Evolutionary conservation across 805 yeast genomes (phyloP), one percentile per base, ranked within the genome.

Genomic region (Candida rishiriensis): DNA sequence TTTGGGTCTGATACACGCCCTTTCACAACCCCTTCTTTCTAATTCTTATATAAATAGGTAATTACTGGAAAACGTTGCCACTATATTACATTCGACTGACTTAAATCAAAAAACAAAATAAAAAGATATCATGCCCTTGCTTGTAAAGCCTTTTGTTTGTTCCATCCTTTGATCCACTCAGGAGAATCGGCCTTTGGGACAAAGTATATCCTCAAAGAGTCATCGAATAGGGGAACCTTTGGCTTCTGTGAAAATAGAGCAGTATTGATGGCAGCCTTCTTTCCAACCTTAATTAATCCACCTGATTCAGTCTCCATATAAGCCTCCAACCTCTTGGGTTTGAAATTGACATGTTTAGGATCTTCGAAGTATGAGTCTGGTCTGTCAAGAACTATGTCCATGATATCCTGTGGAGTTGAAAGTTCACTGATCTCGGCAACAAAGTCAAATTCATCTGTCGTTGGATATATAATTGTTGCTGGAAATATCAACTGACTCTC

Each of bases 401-500:
- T 60, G 10, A 86, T 57, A 33, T 85, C 93, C 4, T 63, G 56
- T 0, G 91, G 79, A 0, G 91, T 75, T 1, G 83, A 71, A 32
- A 81, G 65, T 63, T 89, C 97, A 47, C 91, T 79, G 6, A 85
- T 75, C 48, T 81, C 83, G 2, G 81, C 85, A 34, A 91, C 70
- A 54, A 83, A 82, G 62, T 91, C 97, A 53, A 88, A 86, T 60
- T 88, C 93, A 61, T 85, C 84, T 3, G 78, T 79, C 2, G 89
- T 76, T 17, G 98, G 97, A 54, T 88, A 91, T 45, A 90, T 63
- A 3, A 88, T 69, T 69, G 84, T 71, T 0, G 90, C 85, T 0
- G 97, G 96, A 53, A 88, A 74, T n/a, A 85, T 73, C 38, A 91
- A 66, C 56, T 86, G 90, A 0, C 96, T 82, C 54, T 85, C 88